phyloP scores from a whole-genome alignment of 1,284 basidiomycete species.

The Erythrobasidium hasegawianum region DNA sequence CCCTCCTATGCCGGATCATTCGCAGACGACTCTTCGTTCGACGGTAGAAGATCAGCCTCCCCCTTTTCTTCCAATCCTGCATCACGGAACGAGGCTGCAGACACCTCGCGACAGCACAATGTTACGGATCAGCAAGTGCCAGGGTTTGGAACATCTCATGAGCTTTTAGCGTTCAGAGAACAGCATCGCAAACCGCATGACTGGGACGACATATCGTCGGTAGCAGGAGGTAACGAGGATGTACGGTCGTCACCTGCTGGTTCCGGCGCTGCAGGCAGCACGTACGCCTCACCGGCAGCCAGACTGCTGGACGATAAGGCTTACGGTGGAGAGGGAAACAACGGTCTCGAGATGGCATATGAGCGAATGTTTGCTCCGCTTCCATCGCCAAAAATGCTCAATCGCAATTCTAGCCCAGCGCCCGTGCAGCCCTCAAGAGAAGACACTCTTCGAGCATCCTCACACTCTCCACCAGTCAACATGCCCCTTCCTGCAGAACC shows the following conservation, averaged over 20 bases:
- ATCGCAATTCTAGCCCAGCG: neutral
- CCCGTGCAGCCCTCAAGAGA: neutral
- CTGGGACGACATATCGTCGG: conserved; percentile 26
- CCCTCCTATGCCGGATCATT: conserved; percentile 31
- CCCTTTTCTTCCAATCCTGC: conserved; percentile 6
- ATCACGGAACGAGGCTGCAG: neutral
- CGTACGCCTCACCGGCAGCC: neutral
- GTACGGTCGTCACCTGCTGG: conserved; percentile 18
- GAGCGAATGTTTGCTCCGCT: conserved; percentile 32
- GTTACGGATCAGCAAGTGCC: neutral
- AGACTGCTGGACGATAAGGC: neutral
- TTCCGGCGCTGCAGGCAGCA: neutral
- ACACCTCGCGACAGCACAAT: neutral
- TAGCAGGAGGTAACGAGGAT: conserved; percentile 6
- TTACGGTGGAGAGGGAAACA: neutral
- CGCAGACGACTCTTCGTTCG: conserved; percentile 31
- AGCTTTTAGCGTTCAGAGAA: conserved; percentile 22
- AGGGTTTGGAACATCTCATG: conserved; percentile 5
- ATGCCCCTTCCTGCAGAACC: neutral
- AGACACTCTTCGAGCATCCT: conserved; percentile 24
- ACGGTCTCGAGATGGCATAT: conserved; percentile 32
- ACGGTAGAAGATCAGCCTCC: conserved; percentile 26
- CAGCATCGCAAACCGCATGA: conserved; percentile 1
- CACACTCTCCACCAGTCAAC: neutral
- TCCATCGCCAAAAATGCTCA: conserved; percentile 9